These are phyloP conservation scores for Limtongozyma cylindracea DNA, from an alignment of 805 yeast species.

Conservation along the genomic window DNA sequence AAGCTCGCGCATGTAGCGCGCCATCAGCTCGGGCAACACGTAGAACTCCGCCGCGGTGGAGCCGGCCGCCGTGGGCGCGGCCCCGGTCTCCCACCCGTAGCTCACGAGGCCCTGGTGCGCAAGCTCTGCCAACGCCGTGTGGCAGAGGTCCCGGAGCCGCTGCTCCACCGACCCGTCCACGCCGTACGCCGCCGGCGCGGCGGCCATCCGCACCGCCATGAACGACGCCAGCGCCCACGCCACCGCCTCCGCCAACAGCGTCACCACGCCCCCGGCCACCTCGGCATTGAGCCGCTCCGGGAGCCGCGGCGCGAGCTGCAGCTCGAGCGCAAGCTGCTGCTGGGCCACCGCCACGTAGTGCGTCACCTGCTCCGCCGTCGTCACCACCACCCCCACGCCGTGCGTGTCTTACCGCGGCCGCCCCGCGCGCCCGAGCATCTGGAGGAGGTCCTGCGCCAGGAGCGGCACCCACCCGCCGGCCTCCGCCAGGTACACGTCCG, in stretches of 20 bases:
- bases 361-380: constrained; percentile 65
- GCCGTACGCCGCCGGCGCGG: constrained; percentile 48
- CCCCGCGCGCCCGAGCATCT: constrained; percentile 97
- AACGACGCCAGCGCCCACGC: constrained; percentile 67
- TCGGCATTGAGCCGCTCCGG: constrained; percentile 76
- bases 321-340: constrained; percentile 81
- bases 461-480: constrained; percentile 72
- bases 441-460: constrained; percentile 87
- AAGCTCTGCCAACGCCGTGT: constrained; percentile 40
- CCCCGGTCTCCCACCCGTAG: constrained; percentile 19
- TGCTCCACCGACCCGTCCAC: constrained; percentile 15
- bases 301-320: constrained; percentile 47
- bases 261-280: constrained; percentile 46
- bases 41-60: constrained; percentile 71
- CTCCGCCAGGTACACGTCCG: constrained; percentile 83
- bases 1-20: constrained; percentile 32
- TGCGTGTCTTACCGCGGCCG: constrained; percentile 80
- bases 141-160: constrained; percentile 41
- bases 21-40: constrained; percentile 51
- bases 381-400: constrained; percentile 88
- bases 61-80: constrained; percentile 35
- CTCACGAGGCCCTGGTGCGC: constrained; percentile 33
- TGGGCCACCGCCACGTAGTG: constrained; percentile 78
- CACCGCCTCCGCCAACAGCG: constrained; percentile 35
- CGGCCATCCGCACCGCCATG: constrained; percentile 52